Evolutionary conservation across 2,329 filamentous ascomycete genomes (phyloP).

Genomic region (Elsinoe perseae): DNA sequence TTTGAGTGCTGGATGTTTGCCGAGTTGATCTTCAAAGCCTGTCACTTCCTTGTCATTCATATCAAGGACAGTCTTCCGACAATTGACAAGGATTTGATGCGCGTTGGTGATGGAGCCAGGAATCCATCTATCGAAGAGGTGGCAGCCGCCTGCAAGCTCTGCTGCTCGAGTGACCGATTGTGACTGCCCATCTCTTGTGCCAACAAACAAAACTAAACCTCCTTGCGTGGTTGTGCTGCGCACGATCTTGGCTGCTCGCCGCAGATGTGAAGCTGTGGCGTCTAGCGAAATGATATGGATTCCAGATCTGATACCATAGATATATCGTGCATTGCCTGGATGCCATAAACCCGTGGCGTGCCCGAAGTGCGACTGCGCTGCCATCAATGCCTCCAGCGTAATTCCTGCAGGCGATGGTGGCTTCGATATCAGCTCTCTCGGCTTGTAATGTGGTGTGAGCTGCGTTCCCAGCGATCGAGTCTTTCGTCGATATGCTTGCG

Average conservation of each 20-base stretch:
- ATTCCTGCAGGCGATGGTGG: conserved; percentile 73
- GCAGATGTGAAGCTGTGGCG: conserved; percentile 75
- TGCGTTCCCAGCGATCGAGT: conserved; percentile 27
- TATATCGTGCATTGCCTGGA: conserved; percentile 86
- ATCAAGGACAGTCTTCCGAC: conserved; percentile 67
- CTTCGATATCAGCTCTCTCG: conserved; percentile 57
- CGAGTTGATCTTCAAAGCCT: conserved; percentile 60
- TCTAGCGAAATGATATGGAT: conserved; percentile 93
- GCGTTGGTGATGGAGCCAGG: conserved; percentile 89
- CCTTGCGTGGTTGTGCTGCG: conserved; percentile 75
- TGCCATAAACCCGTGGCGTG: conserved; percentile 92
- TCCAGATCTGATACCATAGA: conserved; percentile 79
- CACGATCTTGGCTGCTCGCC: conserved; percentile 88
- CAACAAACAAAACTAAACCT: conserved; percentile 83
- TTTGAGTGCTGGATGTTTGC: conserved; percentile 57
- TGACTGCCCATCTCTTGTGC: conserved; percentile 75
- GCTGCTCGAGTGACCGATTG: conserved; percentile 74
- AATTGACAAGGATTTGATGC: conserved; percentile 71
- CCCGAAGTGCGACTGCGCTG: conserved; percentile 79
- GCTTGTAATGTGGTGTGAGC: conserved; percentile 51
- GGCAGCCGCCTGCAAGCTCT: conserved; percentile 67
- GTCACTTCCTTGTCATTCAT: conserved; percentile 56
- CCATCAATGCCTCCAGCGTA: conserved; percentile 83
- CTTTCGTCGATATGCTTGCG: conserved; percentile 32
- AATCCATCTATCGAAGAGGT: conserved; percentile 88